Evolutionary conservation across 2,329 filamentous ascomycete genomes (phyloP), one percentile per base, ranked within the genome.

Genomic region (Penicillium polonicum): DNA sequence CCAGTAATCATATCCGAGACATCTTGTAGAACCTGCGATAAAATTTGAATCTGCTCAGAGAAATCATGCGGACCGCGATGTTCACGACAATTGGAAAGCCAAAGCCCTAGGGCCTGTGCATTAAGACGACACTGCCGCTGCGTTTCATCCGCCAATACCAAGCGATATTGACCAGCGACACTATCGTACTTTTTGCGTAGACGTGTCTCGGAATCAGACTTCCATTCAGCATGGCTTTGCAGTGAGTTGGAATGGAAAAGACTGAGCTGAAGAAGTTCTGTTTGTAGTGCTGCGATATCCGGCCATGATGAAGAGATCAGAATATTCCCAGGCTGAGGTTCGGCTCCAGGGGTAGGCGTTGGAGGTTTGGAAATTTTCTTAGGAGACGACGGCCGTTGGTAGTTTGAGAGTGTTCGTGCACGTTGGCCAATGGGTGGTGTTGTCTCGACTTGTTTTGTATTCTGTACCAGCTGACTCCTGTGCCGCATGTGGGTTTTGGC

Each of bases 241-340:
- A 71, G 52, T 8, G 64, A 68, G 5, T 68, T 66, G 8, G 70
- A 68, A 60, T 77, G 72, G 7, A 79, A 65, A 5, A 79, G 68
- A 52, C 70, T 72, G 17, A 80, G 60, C 54, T 80, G 78, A 25
- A 80, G 66, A 13, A 80, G 65, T 57, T 80, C 78, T 0, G 74
- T 77, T 55, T 77, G 74, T 33, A 79, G 50, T 13, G 71, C 69
- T 15, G 70, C 62, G 51, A 74, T 65, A 31, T 78, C 74, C 21
- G 73, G 70, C 63, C 69, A 70, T 9, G 70, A 66, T 7, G 70
- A 64, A 19, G 70, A 65, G 19, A 71, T 65, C 50, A 70, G 60
- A 5, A 64, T 64, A 33, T 60, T 46, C 42, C 60, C 61, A n/a
- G 58, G 15, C 15, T 63, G 63, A 17, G 62, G 13, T 43, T 59